Evolutionary conservation across 106 monocot genomes (phyloP), one percentile per base, ranked within the genome.

Genomic region (Dendrobium catenatum): DNA sequence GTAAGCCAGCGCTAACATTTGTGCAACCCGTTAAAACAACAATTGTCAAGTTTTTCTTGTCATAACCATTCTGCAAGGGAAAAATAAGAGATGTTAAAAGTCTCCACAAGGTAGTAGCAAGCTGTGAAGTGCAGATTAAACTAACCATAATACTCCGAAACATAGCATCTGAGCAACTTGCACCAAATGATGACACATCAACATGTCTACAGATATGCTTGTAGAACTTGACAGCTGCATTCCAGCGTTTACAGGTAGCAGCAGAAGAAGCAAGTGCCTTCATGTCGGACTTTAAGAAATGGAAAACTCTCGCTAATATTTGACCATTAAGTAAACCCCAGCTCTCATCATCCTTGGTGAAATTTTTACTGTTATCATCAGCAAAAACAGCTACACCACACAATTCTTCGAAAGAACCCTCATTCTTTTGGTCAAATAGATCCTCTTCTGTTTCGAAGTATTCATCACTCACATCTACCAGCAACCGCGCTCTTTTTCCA

Each of bases 161-260:
- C 44, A 95, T 78, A 20, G 79, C 55, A 81, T 99, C 95, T 37
- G 88, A 90, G 66, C 91, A 99, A 76, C 59, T 85, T 19, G 87
- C 82, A 67, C 99, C 95, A 80, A 76, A 79, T 80, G 84, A 70
- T 77, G 99, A 99, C 40, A 99, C 81, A 91, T 99, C 93, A 78
- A 91, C 85, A 77, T 85, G 84, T 58, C 82, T 87, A 81, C 87
- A 93, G 55, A 95, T 82, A 70, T 68, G 85, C 77, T 82, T 95
- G 86, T 99, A 99, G 47, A 89, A 85, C 70, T 86, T 73, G 1
- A 87, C 88, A 42, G 90, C 93, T 31, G 81, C 31, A 68, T 91
- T 93, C 99, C 99, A 99, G 31, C 83, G 84, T 77, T 89, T 95
- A 84, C 99, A 99, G 67, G 95, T 90, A 88, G 85, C 84, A 81